Base-by-base conservation (phyloP, 345 rosid species). In the Linum usitatissimum region DNA sequence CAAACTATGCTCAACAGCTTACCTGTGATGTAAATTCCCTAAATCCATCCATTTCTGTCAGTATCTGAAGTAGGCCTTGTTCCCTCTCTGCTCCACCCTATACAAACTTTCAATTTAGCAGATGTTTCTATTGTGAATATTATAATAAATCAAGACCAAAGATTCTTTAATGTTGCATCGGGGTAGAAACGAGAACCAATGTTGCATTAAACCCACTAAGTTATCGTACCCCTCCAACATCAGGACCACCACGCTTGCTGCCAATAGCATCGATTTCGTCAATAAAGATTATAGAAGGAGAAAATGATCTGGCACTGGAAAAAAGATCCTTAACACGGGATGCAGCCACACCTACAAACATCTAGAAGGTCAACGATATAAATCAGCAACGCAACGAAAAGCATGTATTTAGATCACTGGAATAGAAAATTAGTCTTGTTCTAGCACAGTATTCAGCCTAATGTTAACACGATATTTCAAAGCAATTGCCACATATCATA, bases 1-100 rank as follows among this genome's bases (percentile, higher is more conserved):
- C 17, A 30, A 39, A 30, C 56, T 71, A 57, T 36, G 53, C 17
- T 20, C 60, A 39, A 51, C 69, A 66, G 68, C 70, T 73, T 68
- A 89, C 98, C 83, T 92, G 95, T 59, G 96, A 82, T 63, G 95
- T 86, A 38, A 83, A 78, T 67, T 82, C 95, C 81, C 84, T 86
- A 68, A 92, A 92, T 73, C 98, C 98, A 79, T 92, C 98, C 95
- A 92, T 81, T 80, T 92, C 98, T 10, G 96, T 92, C 68, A 92
- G 71, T 76, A 92, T 85, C 80, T 92, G 98, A 80, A 92, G 98
- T 61, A 92, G 78, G 57, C 98, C 98, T 73, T 92, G 98, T 71
- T 92, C 98, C 77, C 98, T 79, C 75, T 92, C 98, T 23, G 98
- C 96, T 71, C 98, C 96, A 75, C 98, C 96, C 98, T 92, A 64